These are phyloP conservation scores for Cucurbita ficifolia DNA, from an alignment of 306 rosid genomes.

Conservation along the genomic window DNA sequence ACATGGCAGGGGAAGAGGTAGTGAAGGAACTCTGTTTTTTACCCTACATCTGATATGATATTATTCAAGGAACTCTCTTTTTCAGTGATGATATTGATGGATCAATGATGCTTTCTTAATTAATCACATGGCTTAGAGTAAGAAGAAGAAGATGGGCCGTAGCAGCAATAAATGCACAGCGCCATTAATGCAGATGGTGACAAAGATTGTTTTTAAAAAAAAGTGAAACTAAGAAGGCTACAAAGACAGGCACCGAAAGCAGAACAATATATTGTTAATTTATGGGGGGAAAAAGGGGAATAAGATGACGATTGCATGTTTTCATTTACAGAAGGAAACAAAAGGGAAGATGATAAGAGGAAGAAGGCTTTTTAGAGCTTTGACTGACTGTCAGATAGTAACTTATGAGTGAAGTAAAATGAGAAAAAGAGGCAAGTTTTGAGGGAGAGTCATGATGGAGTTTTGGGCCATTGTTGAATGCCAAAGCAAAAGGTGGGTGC, in stretches of 20 bases:
- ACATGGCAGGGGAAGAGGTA: background rate
- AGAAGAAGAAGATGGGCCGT: background rate
- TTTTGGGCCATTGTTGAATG: conserved; percentile 24
- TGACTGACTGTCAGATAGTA: conserved; percentile 6
- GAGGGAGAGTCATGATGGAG: background rate
- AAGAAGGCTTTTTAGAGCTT: background rate
- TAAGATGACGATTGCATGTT: background rate
- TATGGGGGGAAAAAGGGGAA: background rate
- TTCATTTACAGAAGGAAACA: background rate
- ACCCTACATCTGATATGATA: background rate
- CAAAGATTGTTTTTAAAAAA: background rate
- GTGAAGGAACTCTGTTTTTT: background rate
- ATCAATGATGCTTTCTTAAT: conserved; percentile 8
- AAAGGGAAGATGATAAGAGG: background rate
- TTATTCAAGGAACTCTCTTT: conserved; percentile 24
- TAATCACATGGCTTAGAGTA: background rate
- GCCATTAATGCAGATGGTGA: conserved; percentile 1
- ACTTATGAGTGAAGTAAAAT: conserved; percentile 4
- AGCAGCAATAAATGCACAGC: background rate
- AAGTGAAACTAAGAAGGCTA: background rate
- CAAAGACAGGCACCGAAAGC: conserved; percentile 5
- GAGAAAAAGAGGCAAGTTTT: background rate
- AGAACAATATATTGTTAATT: background rate
- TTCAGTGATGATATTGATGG: conserved; percentile 46
- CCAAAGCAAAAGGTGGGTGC: background rate